These are phyloP conservation scores for Alternaria consortialis DNA, from an alignment of 2,329 filamentous ascomycete genomes.

Conservation along the genomic window DNA sequence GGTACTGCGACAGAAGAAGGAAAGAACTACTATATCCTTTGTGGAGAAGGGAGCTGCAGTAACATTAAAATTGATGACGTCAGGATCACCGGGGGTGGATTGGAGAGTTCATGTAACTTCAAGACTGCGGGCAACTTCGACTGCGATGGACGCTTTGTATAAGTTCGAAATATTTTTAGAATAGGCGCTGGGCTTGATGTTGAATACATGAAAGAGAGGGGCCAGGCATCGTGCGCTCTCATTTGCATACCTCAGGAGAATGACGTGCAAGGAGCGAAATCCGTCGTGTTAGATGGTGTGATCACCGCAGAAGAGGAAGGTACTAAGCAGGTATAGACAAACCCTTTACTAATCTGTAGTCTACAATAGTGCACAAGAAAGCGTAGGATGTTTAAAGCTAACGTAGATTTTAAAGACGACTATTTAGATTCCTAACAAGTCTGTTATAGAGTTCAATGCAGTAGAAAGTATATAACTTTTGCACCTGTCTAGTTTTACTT, in stretches of 20 bases:
- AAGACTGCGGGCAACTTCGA: conserved; percentile 38
- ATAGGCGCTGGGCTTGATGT: no score
- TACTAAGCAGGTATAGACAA: no score
- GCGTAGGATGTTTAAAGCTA: no score
- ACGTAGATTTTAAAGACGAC: no score
- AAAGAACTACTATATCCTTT: conserved; percentile 61
- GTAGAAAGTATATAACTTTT: no score
- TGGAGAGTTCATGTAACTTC: conserved; percentile 38
- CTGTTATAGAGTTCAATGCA: no score
- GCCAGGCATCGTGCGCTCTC: background rate
- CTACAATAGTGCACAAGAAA: no score
- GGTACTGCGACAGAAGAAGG: conserved; percentile 45
- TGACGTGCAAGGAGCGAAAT: background rate
- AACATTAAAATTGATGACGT: conserved; percentile 63
- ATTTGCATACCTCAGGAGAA: background rate
- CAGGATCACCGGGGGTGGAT: conserved; percentile 49
- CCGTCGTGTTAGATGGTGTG: background rate
- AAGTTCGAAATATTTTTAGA: background rate
- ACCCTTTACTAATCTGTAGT: no score
- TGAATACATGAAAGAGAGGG: background rate
- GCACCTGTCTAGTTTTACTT: no score
- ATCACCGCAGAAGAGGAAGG: background rate
- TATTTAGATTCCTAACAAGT: no score
- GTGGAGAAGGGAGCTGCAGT: conserved; percentile 59
- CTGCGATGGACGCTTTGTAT: conserved; percentile 31